Percentiles rank a stretch among this genome's conserved stretches.
Conservation (phyloP, 1,284 basidiomycete genomes). For the Heimioporus retisporus region DNA sequence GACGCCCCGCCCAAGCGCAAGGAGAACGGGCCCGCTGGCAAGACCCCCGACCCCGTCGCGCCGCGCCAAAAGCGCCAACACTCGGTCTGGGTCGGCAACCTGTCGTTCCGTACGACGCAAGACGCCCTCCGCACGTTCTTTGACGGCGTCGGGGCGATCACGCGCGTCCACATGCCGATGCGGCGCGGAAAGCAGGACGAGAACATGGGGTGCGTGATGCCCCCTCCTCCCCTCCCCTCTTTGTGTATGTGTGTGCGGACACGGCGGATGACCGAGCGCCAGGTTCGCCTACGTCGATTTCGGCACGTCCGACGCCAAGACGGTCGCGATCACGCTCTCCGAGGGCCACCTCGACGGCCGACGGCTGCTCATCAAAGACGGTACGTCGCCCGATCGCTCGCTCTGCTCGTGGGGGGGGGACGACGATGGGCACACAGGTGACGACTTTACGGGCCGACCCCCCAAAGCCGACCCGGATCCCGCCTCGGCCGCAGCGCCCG, state of each 20-base stretch:
- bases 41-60: constrained; percentile 24
- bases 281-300: constrained; percentile 99
- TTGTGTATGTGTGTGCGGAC: too few species aligned
- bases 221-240: not conserved
- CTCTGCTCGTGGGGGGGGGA: not conserved
- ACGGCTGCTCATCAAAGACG: constrained; percentile 94
- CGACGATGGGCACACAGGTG: constrained; percentile 56
- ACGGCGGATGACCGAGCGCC: too few species aligned
- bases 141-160: constrained; percentile 76
- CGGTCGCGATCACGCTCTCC: constrained; percentile 80
- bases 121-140: constrained; percentile 81
- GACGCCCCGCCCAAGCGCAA: constrained; percentile 6
- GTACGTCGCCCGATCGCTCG: constrained; percentile 49
- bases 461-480: constrained; percentile 29
- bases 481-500: constrained; percentile 11
- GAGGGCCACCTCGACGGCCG: constrained; percentile 90
- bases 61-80: constrained; percentile 66
- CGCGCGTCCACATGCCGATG: constrained; percentile 80
- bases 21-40: not conserved
- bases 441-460: constrained; percentile 78
- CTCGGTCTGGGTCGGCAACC: constrained; percentile 96
- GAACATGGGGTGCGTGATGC: constrained; percentile 69
- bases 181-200: constrained; percentile 64
- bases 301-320: constrained; percentile 79
- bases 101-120: constrained; percentile 91